A percentile compares a stretch with the other conserved stretches of the same genome.
These are phyloP conservation scores for Fomitopsis pinicola DNA, from an alignment of 1,284 basidiomycete genomes.

Conservation along the genomic window DNA sequence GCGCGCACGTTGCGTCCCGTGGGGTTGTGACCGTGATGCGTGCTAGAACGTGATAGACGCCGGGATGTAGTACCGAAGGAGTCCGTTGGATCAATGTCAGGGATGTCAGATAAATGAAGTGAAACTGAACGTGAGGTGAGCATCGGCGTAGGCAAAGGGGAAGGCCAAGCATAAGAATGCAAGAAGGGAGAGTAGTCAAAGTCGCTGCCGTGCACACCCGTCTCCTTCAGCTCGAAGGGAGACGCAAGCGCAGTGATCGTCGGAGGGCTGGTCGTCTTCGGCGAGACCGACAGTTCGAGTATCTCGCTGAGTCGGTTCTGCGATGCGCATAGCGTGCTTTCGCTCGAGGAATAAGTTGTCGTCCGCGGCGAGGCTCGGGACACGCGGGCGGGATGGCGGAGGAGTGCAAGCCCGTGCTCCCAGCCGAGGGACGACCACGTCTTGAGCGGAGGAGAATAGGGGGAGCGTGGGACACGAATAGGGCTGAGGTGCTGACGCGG, in stretches of 20 bases:
- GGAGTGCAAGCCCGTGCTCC: not conserved
- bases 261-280: not conserved
- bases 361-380: slow-evolving; percentile 1
- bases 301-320: slow-evolving; percentile 11
- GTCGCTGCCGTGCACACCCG: not conserved
- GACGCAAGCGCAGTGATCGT: not conserved
- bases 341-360: slow-evolving; percentile 2
- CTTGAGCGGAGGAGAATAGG: slow-evolving; percentile 5
- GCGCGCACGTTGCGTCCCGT: not conserved
- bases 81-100: not conserved
- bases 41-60: not conserved
- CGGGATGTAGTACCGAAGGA: not conserved
- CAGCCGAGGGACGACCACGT: not conserved
- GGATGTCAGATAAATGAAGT: not conserved
- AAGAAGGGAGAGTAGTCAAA: not conserved
- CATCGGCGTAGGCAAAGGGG: not conserved
- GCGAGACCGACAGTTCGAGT: slow-evolving; percentile 2
- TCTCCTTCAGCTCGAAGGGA: not conserved
- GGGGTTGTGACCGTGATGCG: not conserved
- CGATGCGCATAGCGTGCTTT: slow-evolving; percentile 13
- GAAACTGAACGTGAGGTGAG: not conserved
- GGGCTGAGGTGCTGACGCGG: slow-evolving; percentile 14
- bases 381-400: slow-evolving; percentile 3
- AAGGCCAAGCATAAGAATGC: not conserved
- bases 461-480: slow-evolving; percentile 10